phyloP scores from a whole-genome alignment of 352 stramenopile species.

The Elongisporangium undulatum region DNA sequence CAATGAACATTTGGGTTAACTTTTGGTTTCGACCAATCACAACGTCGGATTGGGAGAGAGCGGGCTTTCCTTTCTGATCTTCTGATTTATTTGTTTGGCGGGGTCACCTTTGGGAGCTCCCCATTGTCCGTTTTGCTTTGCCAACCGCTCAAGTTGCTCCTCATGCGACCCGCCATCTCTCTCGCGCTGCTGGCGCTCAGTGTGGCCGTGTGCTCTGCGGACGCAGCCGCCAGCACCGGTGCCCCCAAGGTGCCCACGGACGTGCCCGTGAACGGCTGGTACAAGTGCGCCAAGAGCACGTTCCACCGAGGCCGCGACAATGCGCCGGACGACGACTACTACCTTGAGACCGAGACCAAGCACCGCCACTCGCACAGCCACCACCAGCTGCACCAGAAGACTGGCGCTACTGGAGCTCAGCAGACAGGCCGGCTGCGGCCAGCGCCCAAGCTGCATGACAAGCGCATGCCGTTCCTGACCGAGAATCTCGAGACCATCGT shows the following conservation, averaged over 20 bases:
- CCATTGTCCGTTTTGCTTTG: constrained; percentile 2
- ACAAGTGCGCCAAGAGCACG: constrained; percentile 24
- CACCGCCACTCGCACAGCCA: neutral
- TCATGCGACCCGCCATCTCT: neutral
- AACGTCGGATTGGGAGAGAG: neutral
- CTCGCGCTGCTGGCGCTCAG: neutral
- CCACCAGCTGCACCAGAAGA: neutral
- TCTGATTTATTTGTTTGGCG: neutral
- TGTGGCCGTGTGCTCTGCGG: neutral
- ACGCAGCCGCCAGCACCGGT: constrained; percentile 1
- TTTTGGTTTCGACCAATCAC: neutral
- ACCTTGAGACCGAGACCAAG: constrained; percentile 26
- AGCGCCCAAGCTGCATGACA: constrained; percentile 3
- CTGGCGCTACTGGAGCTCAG: neutral
- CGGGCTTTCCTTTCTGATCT: neutral
- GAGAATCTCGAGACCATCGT: constrained; percentile 33
- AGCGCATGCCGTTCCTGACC: constrained; percentile 24
- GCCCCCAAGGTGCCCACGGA: constrained; percentile 2
- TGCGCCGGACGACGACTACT: constrained; percentile 30
- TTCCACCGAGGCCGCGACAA: constrained; percentile 4
- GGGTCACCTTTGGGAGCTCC: neutral
- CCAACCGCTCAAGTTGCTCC: neutral
- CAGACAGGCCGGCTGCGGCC: neutral
- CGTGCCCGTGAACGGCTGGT: constrained; percentile 58
- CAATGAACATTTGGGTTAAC: neutral